A percentile compares a stretch with the other conserved stretches of the same genome.
phyloP scores from a whole-genome alignment of 495 filamentous ascomycete genomes.

The Trichoderma orchidacearum region DNA sequence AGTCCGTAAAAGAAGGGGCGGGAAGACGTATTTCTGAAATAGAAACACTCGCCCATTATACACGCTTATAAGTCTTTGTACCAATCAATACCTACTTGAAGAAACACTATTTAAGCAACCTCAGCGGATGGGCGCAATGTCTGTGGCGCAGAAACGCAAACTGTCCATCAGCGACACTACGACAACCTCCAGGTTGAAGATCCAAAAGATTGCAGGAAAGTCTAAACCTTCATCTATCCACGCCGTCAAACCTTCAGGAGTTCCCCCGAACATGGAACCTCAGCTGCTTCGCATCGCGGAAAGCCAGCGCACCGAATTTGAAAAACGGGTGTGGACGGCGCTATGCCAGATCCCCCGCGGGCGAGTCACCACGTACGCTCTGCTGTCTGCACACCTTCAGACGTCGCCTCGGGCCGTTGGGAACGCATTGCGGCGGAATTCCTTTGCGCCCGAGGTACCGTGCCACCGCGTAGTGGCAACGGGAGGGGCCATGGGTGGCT shows the following conservation, averaged over 20 bases:
- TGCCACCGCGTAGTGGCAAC: conserved; percentile 38
- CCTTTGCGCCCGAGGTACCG: conserved; percentile 51
- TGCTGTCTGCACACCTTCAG: conserved; percentile 47
- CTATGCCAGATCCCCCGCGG: conserved; percentile 60
- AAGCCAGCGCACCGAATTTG: conserved; percentile 37
- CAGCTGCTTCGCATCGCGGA: conserved; percentile 18
- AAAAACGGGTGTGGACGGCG: conserved; percentile 46
- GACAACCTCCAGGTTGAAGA: not conserved
- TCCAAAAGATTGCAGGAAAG: not conserved
- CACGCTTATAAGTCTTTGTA: no score
- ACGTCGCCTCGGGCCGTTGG: conserved; percentile 72
- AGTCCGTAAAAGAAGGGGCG: no score
- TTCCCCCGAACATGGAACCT: conserved; percentile 11
- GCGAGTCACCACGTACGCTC: conserved; percentile 58
- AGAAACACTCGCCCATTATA: not conserved
- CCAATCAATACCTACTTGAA: no score
- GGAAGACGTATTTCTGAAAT: no score
- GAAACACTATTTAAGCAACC: no score
- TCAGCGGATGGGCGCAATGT: no score
- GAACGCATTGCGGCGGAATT: conserved; percentile 59
- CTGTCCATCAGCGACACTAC: not conserved
- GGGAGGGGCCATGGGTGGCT: conserved; percentile 31
- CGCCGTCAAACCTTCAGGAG: conserved; percentile 2
- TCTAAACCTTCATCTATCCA: not conserved
- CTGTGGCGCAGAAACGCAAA: no score